Base-by-base conservation (phyloP, 352 stramenopile species). In the Phytophthora pseudosyringae region DNA sequence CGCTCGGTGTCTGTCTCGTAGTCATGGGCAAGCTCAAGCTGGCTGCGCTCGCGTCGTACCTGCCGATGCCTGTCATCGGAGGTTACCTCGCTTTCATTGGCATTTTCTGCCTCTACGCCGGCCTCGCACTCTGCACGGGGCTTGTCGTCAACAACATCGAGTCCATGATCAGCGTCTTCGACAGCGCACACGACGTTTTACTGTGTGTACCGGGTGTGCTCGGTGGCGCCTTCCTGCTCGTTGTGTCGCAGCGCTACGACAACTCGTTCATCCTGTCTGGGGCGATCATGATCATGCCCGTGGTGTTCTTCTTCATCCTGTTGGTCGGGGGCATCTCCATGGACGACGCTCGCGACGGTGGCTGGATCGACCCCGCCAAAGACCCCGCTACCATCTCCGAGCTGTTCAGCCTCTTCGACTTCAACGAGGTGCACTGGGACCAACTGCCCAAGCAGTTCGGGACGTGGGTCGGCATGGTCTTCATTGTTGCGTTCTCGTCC, bases 1-100 rank as follows among this genome's bases (percentile, higher is more conserved):
- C 90, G 8, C 80, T 99, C 0, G 97, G 97, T 6, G 31, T 92
- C 2, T 91, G 86, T 15, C 86, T 99, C 32, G 88, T 99, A 5
- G 61, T 97, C 10, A 89, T 99, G 62, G 97, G 96, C 0, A 89
- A 86, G 53, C 84, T 98, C 39, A 88, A 88, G 68, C 80, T 99
- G 29, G 98, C 97, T 4, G 84, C 84, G 0, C 88, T 98, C 26
- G 96, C 98, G 21, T 97, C 97, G 59, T 96, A 99, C 64, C 70
- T 99, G 45, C 98, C 98, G 2, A 98, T 98, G 69, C 95, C 91
- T 25, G 98, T 99, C 1, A 85, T 99, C 35, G 97, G 95, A n/a
- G 98, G 98, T 25, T 99, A 99, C 76, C 71, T 99, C 25, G 97
- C 96, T 4, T 98, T 97, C 71, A 98, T 98, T 60, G 97, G 98